Evolutionary conservation across 352 stramenopile species (phyloP), one percentile per base, ranked within the genome.

Genomic region (Blastocystis sp.): DNA sequence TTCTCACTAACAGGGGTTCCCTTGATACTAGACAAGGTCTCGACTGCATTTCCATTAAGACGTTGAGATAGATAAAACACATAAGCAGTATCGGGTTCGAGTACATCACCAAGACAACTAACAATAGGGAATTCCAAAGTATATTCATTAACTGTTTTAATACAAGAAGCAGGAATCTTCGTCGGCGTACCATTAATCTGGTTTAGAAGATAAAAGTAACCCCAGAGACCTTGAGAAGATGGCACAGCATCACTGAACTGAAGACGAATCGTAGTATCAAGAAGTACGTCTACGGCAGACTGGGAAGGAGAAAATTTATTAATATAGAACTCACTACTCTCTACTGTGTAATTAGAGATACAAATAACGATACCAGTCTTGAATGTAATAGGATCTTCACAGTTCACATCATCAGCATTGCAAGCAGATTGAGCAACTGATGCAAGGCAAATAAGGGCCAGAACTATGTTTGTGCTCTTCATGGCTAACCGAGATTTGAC

Each of bases 351-450:
- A 27, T 27, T 51, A 48, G 17, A 30, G 11, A 33, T 48, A 3
- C 24, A 17, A 64, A 19, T 66, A 22, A 15, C 17, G 4, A 4
- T 40, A 81, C 70, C 44, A 59, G 15, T 5, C 44, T 64, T 24
- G 40, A 81, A 81, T 51, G 24, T 33, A 37, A 81, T 81, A n/a
- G 70, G 70, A 81, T 81, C 70, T 64, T 81, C 70, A 81, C 70
- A 81, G 42, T 51, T 81, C 22, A 44, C 70, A 81, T 81, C 70
- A 44, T 64, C 70, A 27, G 70, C 70, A 40, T 22, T 64, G 48
- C 70, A 81, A 19, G 70, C 37, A 42, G 70, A 51, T 66, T 22
- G 42, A 24, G 53, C 70, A 27, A 81, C 19, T 35, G 70, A 40
- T 64, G 51, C 37, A 15, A 60, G 40, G 44, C 70, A 81, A 64